These are phyloP conservation scores for Spergularia azorica DNA, from an alignment of 179 eudicot genomes.

Conservation along the genomic window DNA sequence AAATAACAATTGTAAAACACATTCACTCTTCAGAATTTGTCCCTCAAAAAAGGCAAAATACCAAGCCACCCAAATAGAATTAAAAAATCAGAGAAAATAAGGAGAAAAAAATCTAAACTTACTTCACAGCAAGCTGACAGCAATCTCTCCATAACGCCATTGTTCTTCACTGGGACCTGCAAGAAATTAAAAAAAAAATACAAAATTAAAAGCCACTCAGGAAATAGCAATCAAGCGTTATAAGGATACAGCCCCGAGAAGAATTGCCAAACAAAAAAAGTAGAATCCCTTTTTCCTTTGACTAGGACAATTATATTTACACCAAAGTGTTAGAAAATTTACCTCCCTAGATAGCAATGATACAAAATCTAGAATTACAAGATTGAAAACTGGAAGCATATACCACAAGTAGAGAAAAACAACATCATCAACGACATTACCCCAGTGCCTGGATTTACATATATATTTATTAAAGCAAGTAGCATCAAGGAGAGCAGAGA, in stretches of 20 bases:
- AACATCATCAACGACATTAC: no score
- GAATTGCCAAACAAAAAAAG: no score
- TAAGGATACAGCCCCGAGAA: neutral
- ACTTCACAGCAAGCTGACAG: slow-evolving; percentile 86
- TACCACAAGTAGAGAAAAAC: no score
- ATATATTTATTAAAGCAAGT: no score
- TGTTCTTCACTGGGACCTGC: slow-evolving; percentile 59
- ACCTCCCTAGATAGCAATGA: no score
- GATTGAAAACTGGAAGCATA: no score
- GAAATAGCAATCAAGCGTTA: neutral
- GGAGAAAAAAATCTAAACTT: slow-evolving; percentile 21
- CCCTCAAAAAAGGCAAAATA: neutral
- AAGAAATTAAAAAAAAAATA: slow-evolving; percentile 1
- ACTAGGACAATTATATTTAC: no score
- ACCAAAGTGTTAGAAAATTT: no score
- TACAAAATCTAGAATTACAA: no score
- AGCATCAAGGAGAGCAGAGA: no score
- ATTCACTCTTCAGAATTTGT: neutral
- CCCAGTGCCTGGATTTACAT: no score
- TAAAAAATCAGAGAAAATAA: neutral
- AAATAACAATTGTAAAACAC: neutral
- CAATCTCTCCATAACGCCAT: slow-evolving; percentile 68
- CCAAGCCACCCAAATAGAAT: neutral
- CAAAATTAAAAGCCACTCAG: neutral
- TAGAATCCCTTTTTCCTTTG: no score